These are phyloP conservation scores for Trichoderma afroharzianum DNA, from an alignment of 2,329 filamentous ascomycete genomes.

Conservation along the genomic window DNA sequence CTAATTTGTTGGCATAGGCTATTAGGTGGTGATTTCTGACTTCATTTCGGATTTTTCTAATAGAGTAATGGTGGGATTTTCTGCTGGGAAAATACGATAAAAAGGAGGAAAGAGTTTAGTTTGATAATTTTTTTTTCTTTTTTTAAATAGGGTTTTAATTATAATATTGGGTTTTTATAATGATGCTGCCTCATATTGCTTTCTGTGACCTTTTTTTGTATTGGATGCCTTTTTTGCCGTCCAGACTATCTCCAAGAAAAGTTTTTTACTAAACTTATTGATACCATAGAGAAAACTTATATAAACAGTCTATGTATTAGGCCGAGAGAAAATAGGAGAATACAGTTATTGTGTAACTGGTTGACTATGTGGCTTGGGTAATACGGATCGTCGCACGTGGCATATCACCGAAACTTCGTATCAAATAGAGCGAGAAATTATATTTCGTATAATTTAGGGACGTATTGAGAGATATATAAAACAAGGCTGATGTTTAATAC, in stretches of 20 bases:
- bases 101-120: background rate
- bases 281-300: background rate
- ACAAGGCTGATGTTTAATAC: background rate
- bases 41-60: background rate
- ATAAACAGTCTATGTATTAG: background rate
- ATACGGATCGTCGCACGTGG: background rate
- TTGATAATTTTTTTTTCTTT: background rate
- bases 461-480: background rate
- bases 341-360: background rate
- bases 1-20: background rate
- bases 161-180: background rate
- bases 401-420: background rate
- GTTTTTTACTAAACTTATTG: background rate
- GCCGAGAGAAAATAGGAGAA: background rate
- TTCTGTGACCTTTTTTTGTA: background rate
- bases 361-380: background rate
- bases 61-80: background rate
- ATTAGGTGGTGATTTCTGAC: background rate
- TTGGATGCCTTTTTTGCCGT: background rate
- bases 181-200: background rate
- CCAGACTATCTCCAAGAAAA: background rate
- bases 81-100: background rate
- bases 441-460: background rate
- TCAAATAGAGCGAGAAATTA: background rate
- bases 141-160: background rate